These are phyloP conservation scores for Rubia tinctorum DNA, from an alignment of 305 asterid species.

Conservation along the genomic window DNA sequence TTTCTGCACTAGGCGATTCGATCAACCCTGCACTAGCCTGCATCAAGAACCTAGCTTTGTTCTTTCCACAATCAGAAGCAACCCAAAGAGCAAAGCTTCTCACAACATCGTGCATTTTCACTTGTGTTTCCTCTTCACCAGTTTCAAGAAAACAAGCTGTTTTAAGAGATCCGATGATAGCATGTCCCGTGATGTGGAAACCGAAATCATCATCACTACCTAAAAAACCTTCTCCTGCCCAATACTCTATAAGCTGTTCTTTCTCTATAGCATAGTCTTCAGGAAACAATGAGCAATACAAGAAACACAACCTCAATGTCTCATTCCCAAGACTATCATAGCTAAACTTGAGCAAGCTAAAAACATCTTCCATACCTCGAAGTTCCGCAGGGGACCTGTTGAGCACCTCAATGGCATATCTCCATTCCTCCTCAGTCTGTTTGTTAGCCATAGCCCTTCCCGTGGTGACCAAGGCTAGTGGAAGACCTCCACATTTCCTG, in stretches of 20 bases:
- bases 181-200: slow-evolving; percentile 30
- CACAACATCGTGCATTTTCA: slow-evolving; percentile 44
- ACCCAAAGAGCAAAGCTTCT: slow-evolving; percentile 42
- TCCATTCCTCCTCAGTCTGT: slow-evolving; percentile 37
- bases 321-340: slow-evolving; percentile 37
- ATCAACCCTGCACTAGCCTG: slow-evolving; percentile 38
- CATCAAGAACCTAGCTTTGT: slow-evolving; percentile 26
- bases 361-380: slow-evolving; percentile 48
- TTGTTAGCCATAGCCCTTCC: slow-evolving; percentile 50
- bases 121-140: slow-evolving; percentile 37
- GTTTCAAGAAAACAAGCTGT: slow-evolving; percentile 42
- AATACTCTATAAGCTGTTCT: slow-evolving; percentile 39
- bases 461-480: slow-evolving; percentile 40
- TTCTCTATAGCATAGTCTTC: slow-evolving; percentile 40
- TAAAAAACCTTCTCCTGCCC: slow-evolving; percentile 45
- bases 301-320: slow-evolving; percentile 28
- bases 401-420: slow-evolving; percentile 34
- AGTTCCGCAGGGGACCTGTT: slow-evolving; percentile 36
- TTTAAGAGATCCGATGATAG: slow-evolving; percentile 38
- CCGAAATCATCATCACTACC: slow-evolving; percentile 22
- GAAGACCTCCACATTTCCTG: slow-evolving; percentile 47
- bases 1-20: slow-evolving; percentile 30
- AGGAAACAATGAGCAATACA: slow-evolving; percentile 38
- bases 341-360: slow-evolving; percentile 35
- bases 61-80: slow-evolving; percentile 20